Base-by-base conservation (phyloP, 768 basidiomycete species). In the Suillus clintonianus region DNA sequence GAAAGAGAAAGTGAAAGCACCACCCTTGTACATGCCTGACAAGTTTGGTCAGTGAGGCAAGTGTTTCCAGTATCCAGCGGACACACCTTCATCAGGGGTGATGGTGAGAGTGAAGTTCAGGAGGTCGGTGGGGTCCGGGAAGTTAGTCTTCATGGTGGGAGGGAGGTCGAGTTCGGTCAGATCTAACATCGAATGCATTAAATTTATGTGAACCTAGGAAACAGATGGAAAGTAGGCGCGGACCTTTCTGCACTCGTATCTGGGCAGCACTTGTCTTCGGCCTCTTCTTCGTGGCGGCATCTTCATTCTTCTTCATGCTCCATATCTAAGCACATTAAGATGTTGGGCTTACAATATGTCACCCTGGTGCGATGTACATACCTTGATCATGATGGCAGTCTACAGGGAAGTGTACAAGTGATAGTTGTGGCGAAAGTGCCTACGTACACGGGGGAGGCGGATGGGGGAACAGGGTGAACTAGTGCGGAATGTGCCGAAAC, bases 271-370 rank as follows among this genome's bases (percentile, higher is more conserved):
- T 94, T 51, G 95, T 97, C 87, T 97, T 98, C 50, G 97, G 97
- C 84, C 91, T 94, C 88, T 89, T 97, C 91, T 95, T 98, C 7
- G 94, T 90, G 61, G 95, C 95, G 62, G 93, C 93, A 73, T 99
- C 94, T 83, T 98, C 95, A 72, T 90, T 93, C 89, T 99, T 99
- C 89, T 99, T 99, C 91, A 99, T 95, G 69, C 90, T 94, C 91
- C 97, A 98, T 72, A 99, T 98, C 97, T 99, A 68, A 39, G 37
- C 32, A 39, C 51, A 27, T 42, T 37, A 17, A 32, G 22, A 41
- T 8, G 41, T 60, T 69, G 41, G 64, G 61, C 27, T 53, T 51
- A 61, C 68, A 66, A 48, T 24, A 17, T 27, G 13, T 5, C 60
- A 30, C 41, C 13, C 22, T 15, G 39, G 61, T 58, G 22, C 3